Base-by-base conservation (phyloP, 441 rosid genomes). In the Populus trichocarpa region DNA sequence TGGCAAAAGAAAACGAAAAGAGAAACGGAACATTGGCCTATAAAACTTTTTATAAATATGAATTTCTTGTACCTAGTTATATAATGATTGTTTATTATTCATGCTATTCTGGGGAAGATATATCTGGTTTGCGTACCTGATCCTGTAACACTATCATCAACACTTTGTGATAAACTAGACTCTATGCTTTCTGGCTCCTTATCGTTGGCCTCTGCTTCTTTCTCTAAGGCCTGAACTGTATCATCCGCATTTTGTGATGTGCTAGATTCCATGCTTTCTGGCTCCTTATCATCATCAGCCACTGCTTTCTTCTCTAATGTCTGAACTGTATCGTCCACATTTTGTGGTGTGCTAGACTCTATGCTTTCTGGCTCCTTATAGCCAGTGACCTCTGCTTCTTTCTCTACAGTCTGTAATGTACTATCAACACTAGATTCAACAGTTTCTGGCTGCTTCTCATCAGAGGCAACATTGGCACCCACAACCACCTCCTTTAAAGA, bases 191-290 rank as follows among this genome's bases (percentile, higher is more conserved):
- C 61, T 53, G 61, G 61, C 61, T 53, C 9, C 61, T 53, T 53
- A 16, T 53, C 61, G 1, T 53, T 53, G 61, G 61, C n/a, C 57
- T 75, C 81, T 57, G 75, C 71, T 77, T 83, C 87, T 67, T 87
- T 76, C 32, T 81, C 80, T 2, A 65, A 35, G 28, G 38, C 36
- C 38, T 71, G 69, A 66, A 75, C 79, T 11, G 76, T 66, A 46
- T 33, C 69, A 28, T 71, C 82, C 40, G 11, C 46, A 28, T 23
- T 70, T 46, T 80, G 30, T 66, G 26, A 53, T 61, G 63, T 18
- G 25, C 75, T 71, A 36, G 80, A 69, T 25, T 76, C 67, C 16
- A 36, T 18, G 68, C 40, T 71, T 71, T 66, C 79, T 81, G 67
- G 53, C 18, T 28, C 36, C 75, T 36, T 65, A 61, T 73, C 78